These are phyloP conservation scores for Camillea tinctor DNA, from an alignment of 2,329 filamentous ascomycete genomes.

Conservation along the genomic window DNA sequence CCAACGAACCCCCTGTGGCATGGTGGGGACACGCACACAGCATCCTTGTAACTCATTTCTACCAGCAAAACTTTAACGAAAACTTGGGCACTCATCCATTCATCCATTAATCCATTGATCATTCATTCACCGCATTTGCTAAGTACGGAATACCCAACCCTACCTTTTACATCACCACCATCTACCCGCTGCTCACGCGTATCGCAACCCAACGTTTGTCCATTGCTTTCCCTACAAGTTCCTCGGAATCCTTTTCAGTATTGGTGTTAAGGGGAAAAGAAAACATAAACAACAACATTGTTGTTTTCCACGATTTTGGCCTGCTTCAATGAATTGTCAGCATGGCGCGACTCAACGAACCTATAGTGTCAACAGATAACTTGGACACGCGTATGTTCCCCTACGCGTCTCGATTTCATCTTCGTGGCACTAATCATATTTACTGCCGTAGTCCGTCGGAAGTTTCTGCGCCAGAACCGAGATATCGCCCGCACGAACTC, in stretches of 20 bases:
- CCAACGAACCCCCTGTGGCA: constrained; percentile 21
- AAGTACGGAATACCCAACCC: constrained; percentile 9
- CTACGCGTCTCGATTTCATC: not conserved
- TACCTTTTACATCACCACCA: constrained; percentile 5
- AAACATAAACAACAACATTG: constrained; percentile 6
- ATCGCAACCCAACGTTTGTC: not conserved
- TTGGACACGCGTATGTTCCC: constrained; percentile 65
- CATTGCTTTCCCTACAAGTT: not conserved
- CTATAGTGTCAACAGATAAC: constrained; percentile 64
- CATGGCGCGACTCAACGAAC: constrained; percentile 83
- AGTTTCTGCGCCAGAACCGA: constrained; percentile 79
- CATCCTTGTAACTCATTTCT: constrained; percentile 23
- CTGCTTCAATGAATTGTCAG: constrained; percentile 33
- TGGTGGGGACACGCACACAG: constrained; percentile 12
- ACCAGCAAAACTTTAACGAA: constrained; percentile 6
- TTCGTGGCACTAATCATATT: constrained; percentile 5
- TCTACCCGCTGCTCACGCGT: constrained; percentile 2
- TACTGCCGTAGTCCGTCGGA: constrained; percentile 62
- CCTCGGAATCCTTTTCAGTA: not conserved
- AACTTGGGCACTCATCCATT: constrained; percentile 17
- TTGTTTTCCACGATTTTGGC: constrained; percentile 1
- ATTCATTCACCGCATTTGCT: constrained; percentile 17
- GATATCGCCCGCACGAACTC: constrained; percentile 81
- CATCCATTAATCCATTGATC: constrained; percentile 10
- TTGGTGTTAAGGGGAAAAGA: not conserved